Evolutionary conservation across 2,329 filamentous ascomycete genomes (phyloP).

Genomic region (Nannizziopsis arthrosporioides): DNA sequence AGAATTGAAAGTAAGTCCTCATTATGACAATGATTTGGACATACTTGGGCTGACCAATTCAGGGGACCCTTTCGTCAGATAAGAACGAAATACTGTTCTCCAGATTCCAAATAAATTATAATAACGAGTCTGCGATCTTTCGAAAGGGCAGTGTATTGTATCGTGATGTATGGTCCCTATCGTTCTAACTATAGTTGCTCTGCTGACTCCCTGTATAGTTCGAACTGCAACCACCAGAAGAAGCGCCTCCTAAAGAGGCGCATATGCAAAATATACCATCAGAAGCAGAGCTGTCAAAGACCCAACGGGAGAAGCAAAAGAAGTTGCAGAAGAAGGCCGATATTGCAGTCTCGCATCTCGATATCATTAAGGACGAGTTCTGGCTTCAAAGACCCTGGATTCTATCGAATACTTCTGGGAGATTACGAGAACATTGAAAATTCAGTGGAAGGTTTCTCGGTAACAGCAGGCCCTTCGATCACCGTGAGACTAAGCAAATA

Average conservation of each 20-base stretch:
- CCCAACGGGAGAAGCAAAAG: slow-evolving; percentile 69
- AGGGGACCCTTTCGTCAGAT: slow-evolving; percentile 74
- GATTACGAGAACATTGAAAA: slow-evolving; percentile 38
- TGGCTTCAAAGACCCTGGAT: slow-evolving; percentile 84
- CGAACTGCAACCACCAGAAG: slow-evolving; percentile 49
- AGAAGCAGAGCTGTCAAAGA: slow-evolving; percentile 54
- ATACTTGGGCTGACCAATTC: not conserved
- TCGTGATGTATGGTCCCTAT: slow-evolving; percentile 46
- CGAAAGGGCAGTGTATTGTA: slow-evolving; percentile 89
- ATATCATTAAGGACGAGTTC: slow-evolving; percentile 92
- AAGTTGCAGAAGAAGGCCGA: slow-evolving; percentile 71
- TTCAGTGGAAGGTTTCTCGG: not conserved
- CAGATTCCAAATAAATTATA: slow-evolving; percentile 88
- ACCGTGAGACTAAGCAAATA: no score
- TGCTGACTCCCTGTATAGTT: slow-evolving; percentile 40
- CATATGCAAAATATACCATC: slow-evolving; percentile 15
- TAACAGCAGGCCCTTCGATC: no score
- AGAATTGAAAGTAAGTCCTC: slow-evolving; percentile 52
- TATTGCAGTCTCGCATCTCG: slow-evolving; percentile 72
- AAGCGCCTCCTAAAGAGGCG: slow-evolving; percentile 10
- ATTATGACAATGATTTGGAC: slow-evolving; percentile 2
- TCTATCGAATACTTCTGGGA: slow-evolving; percentile 60
- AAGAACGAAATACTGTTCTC: slow-evolving; percentile 96
- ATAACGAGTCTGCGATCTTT: slow-evolving; percentile 84
- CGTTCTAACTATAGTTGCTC: not conserved